Base-by-base conservation (phyloP, 805 yeast genomes). In the Starmera dryadoides region DNA sequence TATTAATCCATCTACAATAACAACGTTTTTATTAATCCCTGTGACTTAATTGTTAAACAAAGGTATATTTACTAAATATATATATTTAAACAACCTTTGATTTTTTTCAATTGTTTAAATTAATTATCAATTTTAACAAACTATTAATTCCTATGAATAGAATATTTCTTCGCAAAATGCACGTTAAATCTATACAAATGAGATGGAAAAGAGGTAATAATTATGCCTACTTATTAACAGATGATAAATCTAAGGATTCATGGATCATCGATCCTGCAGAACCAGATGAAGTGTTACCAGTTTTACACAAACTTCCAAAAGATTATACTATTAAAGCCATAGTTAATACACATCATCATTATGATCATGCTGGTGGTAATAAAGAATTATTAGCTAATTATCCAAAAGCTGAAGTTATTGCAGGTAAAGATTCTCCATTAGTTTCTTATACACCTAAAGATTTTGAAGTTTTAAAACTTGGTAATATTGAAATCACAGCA, bases 321-420 rank as follows among this genome's bases (percentile, higher is more conserved):
- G 43, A 48, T 30, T 60, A 72, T 30, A 74, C 80, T 37, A 61
- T 93, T 38, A 69, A 68, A 33, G 86, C 91, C 2, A 83, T 93
- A 42, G 94, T 86, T 37, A 93, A 93, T 62, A 93, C 98, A 1
- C 99, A 93, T 57, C 98, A 93, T 58, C 99, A 93, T 60, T 77
- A 79, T 55, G 99, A 93, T 57, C 99, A 93, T 62, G 69, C 96
- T 2, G 96, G 86, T 18, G 98, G 97, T 2, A 89, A 88, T 53
- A 60, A 64, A 4, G 48, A 52, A 14, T 56, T 55, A 17, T 50
- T 62, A 34, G 41, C 47, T 34, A 56, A 46, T 31, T 42, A 49
- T 40, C 75, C 73, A 35, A 65, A 63, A 6, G 56, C 80, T 23
- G 85, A 88, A 1, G 63, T 89, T 15, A 79, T 87, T 49, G 96